A percentile compares a stretch with the other conserved stretches of the same genome.
These are phyloP conservation scores for Aureobasidium zeae DNA, from an alignment of 2,329 filamentous ascomycete species.

Conservation along the genomic window DNA sequence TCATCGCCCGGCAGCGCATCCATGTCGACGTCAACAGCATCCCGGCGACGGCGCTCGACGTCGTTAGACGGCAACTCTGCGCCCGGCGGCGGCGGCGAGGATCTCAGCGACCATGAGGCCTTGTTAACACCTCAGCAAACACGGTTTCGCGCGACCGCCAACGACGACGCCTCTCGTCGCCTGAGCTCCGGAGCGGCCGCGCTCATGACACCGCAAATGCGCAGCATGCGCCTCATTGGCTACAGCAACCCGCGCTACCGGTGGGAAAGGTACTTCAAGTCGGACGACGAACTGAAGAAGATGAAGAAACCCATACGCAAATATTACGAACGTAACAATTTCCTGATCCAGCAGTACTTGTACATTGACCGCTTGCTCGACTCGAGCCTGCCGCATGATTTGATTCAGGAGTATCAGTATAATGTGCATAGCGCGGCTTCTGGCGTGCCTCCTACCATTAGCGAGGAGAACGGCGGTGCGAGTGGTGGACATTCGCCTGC, in stretches of 20 bases:
- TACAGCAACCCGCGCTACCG: conserved; percentile 76
- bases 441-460: conserved; percentile 58
- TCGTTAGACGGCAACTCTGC: conserved; percentile 15
- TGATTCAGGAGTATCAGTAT: conserved; percentile 81
- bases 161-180: conserved; percentile 23
- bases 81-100: conserved; percentile 4
- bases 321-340: conserved; percentile 87
- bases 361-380: conserved; percentile 88
- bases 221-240: conserved; percentile 79
- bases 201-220: conserved; percentile 55
- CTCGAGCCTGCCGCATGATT: conserved; percentile 81
- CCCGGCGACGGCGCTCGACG: conserved; percentile 1
- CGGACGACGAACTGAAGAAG: conserved; percentile 59
- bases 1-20: conserved; percentile 17
- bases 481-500: conserved; percentile 42
- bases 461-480: conserved; percentile 47
- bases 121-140: neutral
- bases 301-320: conserved; percentile 68
- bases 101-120: conserved; percentile 16
- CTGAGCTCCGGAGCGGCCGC: conserved; percentile 35
- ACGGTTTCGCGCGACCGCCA: neutral
- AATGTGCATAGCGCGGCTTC: conserved; percentile 32
- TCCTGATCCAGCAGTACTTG: conserved; percentile 79
- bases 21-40: too few species aligned
- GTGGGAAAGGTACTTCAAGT: conserved; percentile 81